Evolutionary conservation across 768 basidiomycete genomes (phyloP).

Genomic region (Clavaria fumosa): DNA sequence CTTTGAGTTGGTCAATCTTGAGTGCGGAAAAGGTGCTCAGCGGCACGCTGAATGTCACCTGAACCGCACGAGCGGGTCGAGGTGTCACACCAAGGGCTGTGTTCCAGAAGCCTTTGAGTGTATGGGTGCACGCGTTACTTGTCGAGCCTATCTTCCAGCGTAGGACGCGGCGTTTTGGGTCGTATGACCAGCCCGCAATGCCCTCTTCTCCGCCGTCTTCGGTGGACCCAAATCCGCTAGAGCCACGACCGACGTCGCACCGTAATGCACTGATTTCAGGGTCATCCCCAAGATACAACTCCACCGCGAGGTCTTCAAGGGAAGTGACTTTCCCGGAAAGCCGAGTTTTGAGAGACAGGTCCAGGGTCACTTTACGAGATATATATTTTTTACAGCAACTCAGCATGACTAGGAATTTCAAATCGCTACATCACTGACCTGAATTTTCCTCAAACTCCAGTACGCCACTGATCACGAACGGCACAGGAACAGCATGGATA

Average conservation of each 20-base stretch:
- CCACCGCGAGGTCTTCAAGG: conserved; percentile 61
- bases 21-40: conserved; percentile 64
- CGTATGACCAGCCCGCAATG: conserved; percentile 65
- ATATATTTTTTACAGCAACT: no score
- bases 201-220: conserved; percentile 19
- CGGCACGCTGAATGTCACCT: conserved; percentile 55
- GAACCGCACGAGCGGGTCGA: conserved; percentile 62
- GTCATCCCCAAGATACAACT: conserved; percentile 61
- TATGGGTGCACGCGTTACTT: conserved; percentile 50
- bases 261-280: conserved; percentile 61
- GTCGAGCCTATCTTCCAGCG: conserved; percentile 71
- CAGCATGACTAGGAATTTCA: no score
- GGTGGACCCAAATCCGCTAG: conserved; percentile 28
- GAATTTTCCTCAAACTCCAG: conserved; percentile 30
- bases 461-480: conserved; percentile 35
- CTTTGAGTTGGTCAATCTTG: conserved; percentile 73
- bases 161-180: conserved; percentile 51
- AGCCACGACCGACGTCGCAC: conserved; percentile 48
- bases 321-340: conserved; percentile 40
- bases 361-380: conserved; percentile 50
- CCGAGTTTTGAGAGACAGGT: conserved; percentile 47
- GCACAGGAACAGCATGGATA: conserved; percentile 35
- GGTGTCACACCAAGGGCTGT: conserved; percentile 22
- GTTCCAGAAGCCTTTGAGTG: conserved; percentile 49
- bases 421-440: no score